These are phyloP conservation scores for Kwoniella bestiolae DNA, from an alignment of 768 basidiomycete species.

Conservation along the genomic window DNA sequence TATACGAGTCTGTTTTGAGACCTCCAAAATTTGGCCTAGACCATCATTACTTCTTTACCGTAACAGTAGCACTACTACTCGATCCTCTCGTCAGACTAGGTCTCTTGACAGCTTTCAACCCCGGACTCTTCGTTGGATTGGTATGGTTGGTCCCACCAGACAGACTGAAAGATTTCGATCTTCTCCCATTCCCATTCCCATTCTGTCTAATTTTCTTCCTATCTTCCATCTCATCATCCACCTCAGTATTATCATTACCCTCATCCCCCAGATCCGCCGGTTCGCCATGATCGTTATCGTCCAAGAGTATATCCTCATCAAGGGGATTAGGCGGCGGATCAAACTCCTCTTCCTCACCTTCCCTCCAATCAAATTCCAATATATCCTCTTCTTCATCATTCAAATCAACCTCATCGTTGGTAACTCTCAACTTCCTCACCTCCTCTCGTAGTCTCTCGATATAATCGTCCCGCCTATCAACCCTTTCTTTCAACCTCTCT, in stretches of 20 bases:
- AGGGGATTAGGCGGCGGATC: slow-evolving; percentile 59
- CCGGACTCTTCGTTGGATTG: slow-evolving; percentile 10
- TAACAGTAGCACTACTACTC: slow-evolving; percentile 3
- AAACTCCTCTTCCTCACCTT: slow-evolving; percentile 58
- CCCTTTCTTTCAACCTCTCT: slow-evolving; percentile 71
- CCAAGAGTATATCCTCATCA: slow-evolving; percentile 7
- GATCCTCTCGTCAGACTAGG: slow-evolving; percentile 7
- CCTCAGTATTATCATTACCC: slow-evolving; percentile 63
- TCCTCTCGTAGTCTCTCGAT: slow-evolving; percentile 71
- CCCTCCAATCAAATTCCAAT: slow-evolving; percentile 56
- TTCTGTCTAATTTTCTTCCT: slow-evolving; percentile 52
- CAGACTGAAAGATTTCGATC: neutral
- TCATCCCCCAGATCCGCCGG: slow-evolving; percentile 57
- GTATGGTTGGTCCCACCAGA: neutral
- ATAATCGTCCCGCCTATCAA: slow-evolving; percentile 80
- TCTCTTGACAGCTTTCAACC: slow-evolving; percentile 10
- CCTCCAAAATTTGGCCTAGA: neutral
- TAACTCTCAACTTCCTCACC: slow-evolving; percentile 63
- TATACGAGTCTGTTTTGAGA: too few species aligned
- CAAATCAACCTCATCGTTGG: slow-evolving; percentile 27
- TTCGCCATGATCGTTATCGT: slow-evolving; percentile 6
- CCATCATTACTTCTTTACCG: neutral
- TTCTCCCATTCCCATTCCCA: slow-evolving; percentile 18
- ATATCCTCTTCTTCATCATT: slow-evolving; percentile 49
- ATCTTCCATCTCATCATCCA: slow-evolving; percentile 35